Evolutionary conservation across 2,329 filamentous ascomycete genomes (phyloP).

Genomic region (Tolypocladium nubicola): DNA sequence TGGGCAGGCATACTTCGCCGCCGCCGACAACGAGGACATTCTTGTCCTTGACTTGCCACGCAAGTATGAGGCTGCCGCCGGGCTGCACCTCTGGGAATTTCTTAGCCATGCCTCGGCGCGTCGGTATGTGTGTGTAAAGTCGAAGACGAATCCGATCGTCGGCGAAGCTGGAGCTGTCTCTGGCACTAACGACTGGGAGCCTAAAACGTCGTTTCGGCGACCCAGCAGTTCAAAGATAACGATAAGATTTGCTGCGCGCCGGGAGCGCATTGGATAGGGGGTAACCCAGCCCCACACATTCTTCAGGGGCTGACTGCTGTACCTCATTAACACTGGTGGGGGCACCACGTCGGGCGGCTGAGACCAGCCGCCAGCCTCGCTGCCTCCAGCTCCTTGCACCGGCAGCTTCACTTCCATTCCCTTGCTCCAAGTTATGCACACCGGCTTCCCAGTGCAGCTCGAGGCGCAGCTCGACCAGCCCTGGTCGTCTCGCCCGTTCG

Average conservation of each 20-base stretch:
- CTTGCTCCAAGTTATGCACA: slow-evolving; percentile 2
- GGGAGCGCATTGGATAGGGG: background rate
- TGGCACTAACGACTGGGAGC: background rate
- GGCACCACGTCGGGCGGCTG: background rate
- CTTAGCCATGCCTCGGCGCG: slow-evolving; percentile 22
- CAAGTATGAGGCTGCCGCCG: slow-evolving; percentile 85
- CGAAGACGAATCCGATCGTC: slow-evolving; percentile 3
- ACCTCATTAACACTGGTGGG: background rate
- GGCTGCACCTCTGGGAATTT: slow-evolving; percentile 74
- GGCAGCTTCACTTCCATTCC: background rate
- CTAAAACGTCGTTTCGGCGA: background rate
- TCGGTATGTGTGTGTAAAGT: background rate
- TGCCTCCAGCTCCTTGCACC: background rate
- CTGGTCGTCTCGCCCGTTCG: slow-evolving; percentile 18
- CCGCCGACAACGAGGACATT: slow-evolving; percentile 87
- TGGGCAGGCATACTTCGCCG: slow-evolving; percentile 63
- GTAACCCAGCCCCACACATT: background rate
- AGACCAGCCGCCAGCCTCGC: background rate
- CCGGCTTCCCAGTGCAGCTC: slow-evolving; percentile 14
- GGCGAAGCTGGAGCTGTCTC: slow-evolving; percentile 6
- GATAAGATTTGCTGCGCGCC: background rate
- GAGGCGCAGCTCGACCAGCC: slow-evolving; percentile 22
- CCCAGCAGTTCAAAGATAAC: background rate
- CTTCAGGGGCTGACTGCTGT: background rate
- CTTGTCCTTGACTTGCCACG: slow-evolving; percentile 90